Evolutionary conservation across 805 yeast genomes (phyloP).

Genomic region (Brettanomyces bruxellensis): DNA sequence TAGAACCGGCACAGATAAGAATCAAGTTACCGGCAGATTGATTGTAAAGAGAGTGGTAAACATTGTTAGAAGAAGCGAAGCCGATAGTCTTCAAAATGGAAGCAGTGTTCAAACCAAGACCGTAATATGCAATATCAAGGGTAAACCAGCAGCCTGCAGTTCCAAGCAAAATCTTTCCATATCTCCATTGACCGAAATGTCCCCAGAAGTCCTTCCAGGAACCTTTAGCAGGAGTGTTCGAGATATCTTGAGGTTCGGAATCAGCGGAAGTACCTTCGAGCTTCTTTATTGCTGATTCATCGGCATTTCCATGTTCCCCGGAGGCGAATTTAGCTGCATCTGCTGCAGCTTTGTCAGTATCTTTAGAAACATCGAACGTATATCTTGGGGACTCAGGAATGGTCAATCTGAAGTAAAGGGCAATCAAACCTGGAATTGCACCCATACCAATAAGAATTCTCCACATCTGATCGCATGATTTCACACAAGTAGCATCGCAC

Average conservation of each 20-base stretch:
- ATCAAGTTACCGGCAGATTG: conserved; percentile 88
- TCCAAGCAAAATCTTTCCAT: conserved; percentile 75
- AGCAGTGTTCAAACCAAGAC: conserved; percentile 78
- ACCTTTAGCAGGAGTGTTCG: conserved; percentile 60
- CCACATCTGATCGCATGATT: conserved; percentile 91
- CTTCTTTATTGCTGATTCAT: conserved; percentile 29
- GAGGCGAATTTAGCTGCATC: conserved; percentile 42
- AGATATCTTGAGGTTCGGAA: conserved; percentile 6
- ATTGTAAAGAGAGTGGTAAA: conserved; percentile 64
- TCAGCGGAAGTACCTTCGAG: conserved; percentile 33
- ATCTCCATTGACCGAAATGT: conserved; percentile 82
- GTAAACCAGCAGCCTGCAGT: conserved; percentile 90
- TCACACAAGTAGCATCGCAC: conserved; percentile 60
- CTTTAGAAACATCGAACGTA: conserved; percentile 64
- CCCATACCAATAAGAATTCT: conserved; percentile 86
- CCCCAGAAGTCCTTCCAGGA: conserved; percentile 60
- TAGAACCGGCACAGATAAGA: conserved; percentile 87
- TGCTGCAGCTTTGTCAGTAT: conserved; percentile 47
- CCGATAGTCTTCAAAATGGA: conserved; percentile 76
- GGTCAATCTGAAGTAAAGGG: conserved; percentile 85
- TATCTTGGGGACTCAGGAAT: conserved; percentile 94
- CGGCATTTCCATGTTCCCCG: conserved; percentile 45
- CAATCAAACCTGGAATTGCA: conserved; percentile 77
- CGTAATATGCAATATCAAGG: conserved; percentile 86
- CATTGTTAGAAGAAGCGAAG: conserved; percentile 62